Percentiles rank a stretch among this genome's conserved stretches.
phyloP scores from a whole-genome alignment of 768 basidiomycete species.

The Boletus pseudo-olivaceus region DNA sequence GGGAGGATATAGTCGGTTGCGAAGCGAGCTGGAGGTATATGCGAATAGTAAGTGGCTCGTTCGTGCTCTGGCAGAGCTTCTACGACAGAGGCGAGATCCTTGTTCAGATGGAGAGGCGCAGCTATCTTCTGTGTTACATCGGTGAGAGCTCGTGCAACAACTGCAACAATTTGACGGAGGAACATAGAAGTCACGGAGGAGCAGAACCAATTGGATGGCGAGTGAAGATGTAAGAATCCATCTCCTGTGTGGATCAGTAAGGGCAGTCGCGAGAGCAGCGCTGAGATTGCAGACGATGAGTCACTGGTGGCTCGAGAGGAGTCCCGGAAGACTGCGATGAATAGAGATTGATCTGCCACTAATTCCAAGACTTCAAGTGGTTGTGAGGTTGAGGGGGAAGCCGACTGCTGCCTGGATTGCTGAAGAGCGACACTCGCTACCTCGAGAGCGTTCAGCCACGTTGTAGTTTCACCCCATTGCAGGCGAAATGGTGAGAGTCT shows the following conservation, averaged over 20 bases:
- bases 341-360: constrained; percentile 5
- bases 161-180: constrained; percentile 18
- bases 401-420: neutral
- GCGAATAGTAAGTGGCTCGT: constrained; percentile 9
- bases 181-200: constrained; percentile 10
- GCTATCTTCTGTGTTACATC: constrained; percentile 9
- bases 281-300: neutral
- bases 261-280: constrained; percentile 1
- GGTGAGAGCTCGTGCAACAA: neutral
- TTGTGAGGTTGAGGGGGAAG: neutral
- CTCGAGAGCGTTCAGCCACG: constrained; percentile 14
- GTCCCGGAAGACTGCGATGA: constrained; percentile 14
- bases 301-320: neutral
- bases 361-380: neutral
- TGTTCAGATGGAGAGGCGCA: constrained; percentile 5
- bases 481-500: constrained; percentile 10
- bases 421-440: constrained; percentile 7
- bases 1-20: constrained; percentile 25
- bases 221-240: constrained; percentile 13
- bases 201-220: constrained; percentile 11
- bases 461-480: constrained; percentile 16
- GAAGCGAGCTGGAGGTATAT: constrained; percentile 18
- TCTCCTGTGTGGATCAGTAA: constrained; percentile 7
- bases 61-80: constrained; percentile 13
- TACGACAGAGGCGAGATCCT: constrained; percentile 15